Evolutionary conservation across 805 yeast species (phyloP).

Genomic region (Sugiyamaella lignohabitans): DNA sequence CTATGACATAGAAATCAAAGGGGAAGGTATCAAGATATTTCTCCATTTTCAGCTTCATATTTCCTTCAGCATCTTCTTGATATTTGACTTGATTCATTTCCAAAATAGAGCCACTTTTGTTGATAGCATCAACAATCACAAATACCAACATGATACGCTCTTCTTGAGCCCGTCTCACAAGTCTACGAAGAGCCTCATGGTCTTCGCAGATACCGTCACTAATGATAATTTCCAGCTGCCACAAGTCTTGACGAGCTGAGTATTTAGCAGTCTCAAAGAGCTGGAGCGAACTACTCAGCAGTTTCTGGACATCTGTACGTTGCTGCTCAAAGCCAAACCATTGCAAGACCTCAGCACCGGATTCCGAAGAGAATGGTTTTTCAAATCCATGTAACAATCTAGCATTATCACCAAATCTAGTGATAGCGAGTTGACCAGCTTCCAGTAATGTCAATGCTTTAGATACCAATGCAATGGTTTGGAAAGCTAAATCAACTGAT

Average conservation of each 20-base stretch:
- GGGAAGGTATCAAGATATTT: constrained; percentile 92
- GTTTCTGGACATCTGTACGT: constrained; percentile 71
- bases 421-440: constrained; percentile 86
- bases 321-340: constrained; percentile 89
- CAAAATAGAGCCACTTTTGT: constrained; percentile 71
- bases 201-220: constrained; percentile 98
- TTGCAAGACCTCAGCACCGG: constrained; percentile 78
- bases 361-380: constrained; percentile 71
- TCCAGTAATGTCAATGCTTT: constrained; percentile 91
- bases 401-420: constrained; percentile 80
- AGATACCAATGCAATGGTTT: constrained; percentile 87
- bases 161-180: constrained; percentile 89
- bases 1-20: constrained; percentile 93
- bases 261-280: constrained; percentile 57
- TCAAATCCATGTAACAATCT: constrained; percentile 86
- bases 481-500: constrained; percentile 86
- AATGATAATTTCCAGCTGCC: constrained; percentile 89
- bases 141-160: constrained; percentile 91
- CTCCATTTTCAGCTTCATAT: constrained; percentile 64
- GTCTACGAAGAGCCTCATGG: constrained; percentile 71
- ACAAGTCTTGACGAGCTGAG: constrained; percentile 47
- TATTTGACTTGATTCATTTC: constrained; percentile 93
- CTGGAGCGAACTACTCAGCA: constrained; percentile 64
- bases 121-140: constrained; percentile 86
- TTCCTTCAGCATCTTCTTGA: constrained; percentile 58